Evolutionary conservation across 176 grass and related monocot species (phyloP), one percentile per base, ranked within the genome.

Genomic region (Oryza meyeriana): DNA sequence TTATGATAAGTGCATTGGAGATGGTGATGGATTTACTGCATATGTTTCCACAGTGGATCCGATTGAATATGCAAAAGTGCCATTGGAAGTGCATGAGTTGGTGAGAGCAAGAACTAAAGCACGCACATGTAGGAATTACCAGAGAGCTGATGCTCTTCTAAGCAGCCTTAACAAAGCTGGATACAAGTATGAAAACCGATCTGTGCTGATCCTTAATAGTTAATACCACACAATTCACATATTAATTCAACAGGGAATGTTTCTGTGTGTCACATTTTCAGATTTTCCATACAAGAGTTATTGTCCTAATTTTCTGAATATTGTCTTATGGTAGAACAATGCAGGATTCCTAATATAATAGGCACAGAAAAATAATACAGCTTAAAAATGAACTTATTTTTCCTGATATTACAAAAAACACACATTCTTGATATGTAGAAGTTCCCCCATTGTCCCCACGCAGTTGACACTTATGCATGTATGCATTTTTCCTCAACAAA

Each of bases 11-110:
- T 71, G 66, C 65, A 80, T 93, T 48, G 87, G 73, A 39, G 91
- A 93, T 75, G 91, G 91, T 0, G 91, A 93, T 32, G 87, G 91
- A 27, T 79, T 93, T 17, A 85, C 85, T 11, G 87, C 85, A 25
- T 90, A 90, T 45, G 87, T 89, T 61, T 67, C 86, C 68, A 79
- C 87, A 47, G 75, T 72, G 4, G 72, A 82, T 31, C 87, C 73
- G 0, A 82, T 64, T 29, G 85, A 87, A 55, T 87, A 72, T 25
- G 52, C 30, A 0, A 63, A 50, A 64, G 79, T 77, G 50, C 52
- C 79, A 32, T 20, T 61, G 7, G 68, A 87, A 64, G 85, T 93
- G 52, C 85, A 79, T 38, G 81, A 82, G 59, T 32, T 79, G 28
- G 78, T 84, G 66, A 79, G 80, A 10, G 48, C 47, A 28, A 83